Evolutionary conservation across 768 basidiomycete species (phyloP), one percentile per base, ranked within the genome.

Genomic region (Leucosporidium yakuticum): DNA sequence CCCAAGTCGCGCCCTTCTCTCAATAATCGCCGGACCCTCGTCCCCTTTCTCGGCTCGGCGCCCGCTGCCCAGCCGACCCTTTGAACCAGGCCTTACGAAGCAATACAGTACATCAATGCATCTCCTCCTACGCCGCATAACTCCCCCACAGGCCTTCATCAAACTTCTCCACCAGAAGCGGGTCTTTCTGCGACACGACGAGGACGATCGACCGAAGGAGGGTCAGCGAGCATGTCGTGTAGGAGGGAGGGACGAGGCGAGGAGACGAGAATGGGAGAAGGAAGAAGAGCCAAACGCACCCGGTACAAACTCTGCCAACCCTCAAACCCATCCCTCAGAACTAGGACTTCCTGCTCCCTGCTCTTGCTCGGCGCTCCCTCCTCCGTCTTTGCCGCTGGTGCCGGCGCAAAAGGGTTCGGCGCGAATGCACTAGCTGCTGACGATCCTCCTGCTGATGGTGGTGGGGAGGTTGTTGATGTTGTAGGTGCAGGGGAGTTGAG

Each of bases 251-350:
- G n/a, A 58, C 31, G 20, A 34, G 56, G 21, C 19, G 31, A 19
- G 14, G 19, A 4, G 19, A 17, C 11, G 8, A 9, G 36, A 39
- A 17, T 19, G 14, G 23, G 21, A 9, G n/a, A 20, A 32, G 8
- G 8, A 32, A 23, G 25, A 20, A 20, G 8, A 51, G 49, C 7
- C 27, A 32, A 8, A 60, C 67, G 21, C 39, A 66, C 70, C 29
- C 58, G 19, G 32, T 72, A 68, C n/a, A 72, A 39, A 0, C 53
- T 54, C 39, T 69, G 67, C 67, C 67, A 72, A 14, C 54, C 54
- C 19, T 12, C 12, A 23, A 68, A 72, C 11, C 70, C 70, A 15
- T 72, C 67, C 15, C 67, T 63, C 20, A 72, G 58, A 15, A 72
- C 70, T 5, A 47, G 34, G 21, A 72, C 70, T 32, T 69, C 39